These are phyloP conservation scores for Physcia stellaris DNA, from an alignment of 495 filamentous ascomycete species.

Conservation along the genomic window DNA sequence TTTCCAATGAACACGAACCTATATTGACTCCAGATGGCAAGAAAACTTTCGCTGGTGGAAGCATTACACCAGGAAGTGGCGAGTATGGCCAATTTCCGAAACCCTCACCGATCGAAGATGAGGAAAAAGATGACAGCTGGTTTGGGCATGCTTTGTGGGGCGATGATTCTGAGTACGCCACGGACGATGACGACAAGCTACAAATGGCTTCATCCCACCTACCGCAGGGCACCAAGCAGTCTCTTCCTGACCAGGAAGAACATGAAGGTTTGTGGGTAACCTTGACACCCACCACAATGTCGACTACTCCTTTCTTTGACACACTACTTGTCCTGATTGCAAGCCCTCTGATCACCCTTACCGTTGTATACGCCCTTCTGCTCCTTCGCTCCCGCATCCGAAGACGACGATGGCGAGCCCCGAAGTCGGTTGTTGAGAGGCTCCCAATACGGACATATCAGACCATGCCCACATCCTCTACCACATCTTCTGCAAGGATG, in stretches of 20 bases:
- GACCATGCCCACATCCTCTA: conserved; percentile 53
- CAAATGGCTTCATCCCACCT: not conserved
- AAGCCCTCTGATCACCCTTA: conserved; percentile 81
- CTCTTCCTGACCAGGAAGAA: conserved; percentile 18
- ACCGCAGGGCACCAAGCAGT: conserved; percentile 3
- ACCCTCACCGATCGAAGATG: not conserved
- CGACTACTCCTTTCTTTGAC: conserved; percentile 90
- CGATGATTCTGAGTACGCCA: not conserved
- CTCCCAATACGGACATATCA: conserved; percentile 94
- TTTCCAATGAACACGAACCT: conserved; percentile 14
- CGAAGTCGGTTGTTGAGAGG: conserved; percentile 87
- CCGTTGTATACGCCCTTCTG: conserved; percentile 82
- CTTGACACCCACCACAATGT: conserved; percentile 77
- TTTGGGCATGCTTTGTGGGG: no score
- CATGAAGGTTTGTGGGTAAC: conserved; percentile 92
- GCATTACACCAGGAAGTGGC: conserved; percentile 64
- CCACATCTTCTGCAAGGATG: conserved; percentile 38
- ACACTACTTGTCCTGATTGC: conserved; percentile 87
- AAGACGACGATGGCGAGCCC: conserved; percentile 83
- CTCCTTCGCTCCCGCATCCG: conserved; percentile 81
- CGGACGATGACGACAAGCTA: not conserved
- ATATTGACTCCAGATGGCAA: conserved; percentile 15
- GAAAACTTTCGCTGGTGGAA: conserved; percentile 44
- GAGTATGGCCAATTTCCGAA: conserved; percentile 39
- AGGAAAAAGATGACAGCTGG: not conserved